Percentiles rank a stretch among this genome's conserved stretches.
phyloP scores from a whole-genome alignment of 2,329 filamentous ascomycete species.

The Fusarium sp. region DNA sequence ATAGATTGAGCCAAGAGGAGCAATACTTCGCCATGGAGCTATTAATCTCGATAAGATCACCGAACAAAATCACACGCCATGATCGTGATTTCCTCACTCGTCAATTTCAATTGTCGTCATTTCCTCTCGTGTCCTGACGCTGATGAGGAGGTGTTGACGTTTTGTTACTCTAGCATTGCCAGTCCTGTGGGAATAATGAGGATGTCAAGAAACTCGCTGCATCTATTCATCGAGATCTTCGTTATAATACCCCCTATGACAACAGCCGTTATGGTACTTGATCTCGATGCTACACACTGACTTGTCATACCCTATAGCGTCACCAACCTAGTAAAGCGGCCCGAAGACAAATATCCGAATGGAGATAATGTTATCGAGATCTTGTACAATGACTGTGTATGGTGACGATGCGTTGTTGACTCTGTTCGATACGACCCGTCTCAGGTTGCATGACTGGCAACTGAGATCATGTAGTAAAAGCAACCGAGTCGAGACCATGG shows the following conservation, averaged over 20 bases:
- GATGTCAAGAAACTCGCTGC: not conserved
- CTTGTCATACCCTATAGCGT: not conserved
- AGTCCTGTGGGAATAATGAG: not conserved
- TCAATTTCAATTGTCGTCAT: conserved; percentile 22
- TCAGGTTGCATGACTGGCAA: not conserved
- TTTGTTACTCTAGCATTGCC: not conserved
- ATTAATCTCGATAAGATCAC: not conserved
- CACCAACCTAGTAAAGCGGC: not conserved
- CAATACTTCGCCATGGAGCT: not conserved
- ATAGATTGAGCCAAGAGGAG: not conserved
- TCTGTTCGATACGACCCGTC: not conserved
- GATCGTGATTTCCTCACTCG: not conserved
- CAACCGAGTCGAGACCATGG: not conserved
- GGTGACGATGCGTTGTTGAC: not conserved
- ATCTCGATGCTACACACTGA: conserved; percentile 5
- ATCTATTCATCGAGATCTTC: not conserved
- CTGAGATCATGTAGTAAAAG: not conserved
- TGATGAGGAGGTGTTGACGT: not conserved
- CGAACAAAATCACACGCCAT: not conserved
- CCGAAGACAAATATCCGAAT: not conserved
- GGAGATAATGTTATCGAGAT: conserved; percentile 5
- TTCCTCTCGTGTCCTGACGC: not conserved
- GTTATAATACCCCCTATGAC: not conserved
- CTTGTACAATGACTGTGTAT: not conserved
- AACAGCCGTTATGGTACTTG: not conserved